Evolutionary conservation across 805 yeast species (phyloP), one percentile per base, ranked within the genome.

Genomic region (Saturnispora diversa): DNA sequence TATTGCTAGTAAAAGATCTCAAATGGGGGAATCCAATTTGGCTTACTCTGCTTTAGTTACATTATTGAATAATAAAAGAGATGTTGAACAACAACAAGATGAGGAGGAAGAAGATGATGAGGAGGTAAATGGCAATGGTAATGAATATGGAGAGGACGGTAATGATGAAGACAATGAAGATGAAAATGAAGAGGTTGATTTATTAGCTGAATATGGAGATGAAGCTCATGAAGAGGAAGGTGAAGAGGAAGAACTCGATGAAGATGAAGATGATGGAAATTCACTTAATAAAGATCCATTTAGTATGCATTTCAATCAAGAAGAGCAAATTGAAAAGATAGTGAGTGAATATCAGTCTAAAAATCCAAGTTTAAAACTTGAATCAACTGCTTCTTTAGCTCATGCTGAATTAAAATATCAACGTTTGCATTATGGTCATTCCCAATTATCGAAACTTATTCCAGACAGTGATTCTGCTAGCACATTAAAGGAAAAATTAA

Each of bases 241-340:
- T 5, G 66, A 63, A 35, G 39, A 49, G 9, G 55, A 60, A 30
- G 43, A 43, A 15, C 34, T 42, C 4, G 50, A 52, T 38, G 44
- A 44, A 34, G 49, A 36, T 35, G 96, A 90, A 60, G 84, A n/a
- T n/a, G n/a, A n/a, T n/a, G n/a, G n/a, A n/a, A n/a, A n/a, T n/a
- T n/a, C n/a, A n/a, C n/a, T n/a, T n/a, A n/a, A n/a, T n/a, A n/a
- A n/a, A n/a, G n/a, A n/a, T n/a, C n/a, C 94, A 0, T 87, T 84
- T 50, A 84, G 83, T 45, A 53, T 62, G 10, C 97, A 88, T 57
- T 88, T 82, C 59, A 80, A 78, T 35, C 61, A 65, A 16, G 58
- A 70, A 4, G 71, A 69, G 2, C 57, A 59, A 9, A 53, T 72
- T 16, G 64, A 60, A 16, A 39, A 46, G 7, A 54, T 56, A 0